A percentile compares a stretch with the other conserved stretches of the same genome.
phyloP scores from a whole-genome alignment of 768 basidiomycete genomes.

The Phanerochaete carnosa region DNA sequence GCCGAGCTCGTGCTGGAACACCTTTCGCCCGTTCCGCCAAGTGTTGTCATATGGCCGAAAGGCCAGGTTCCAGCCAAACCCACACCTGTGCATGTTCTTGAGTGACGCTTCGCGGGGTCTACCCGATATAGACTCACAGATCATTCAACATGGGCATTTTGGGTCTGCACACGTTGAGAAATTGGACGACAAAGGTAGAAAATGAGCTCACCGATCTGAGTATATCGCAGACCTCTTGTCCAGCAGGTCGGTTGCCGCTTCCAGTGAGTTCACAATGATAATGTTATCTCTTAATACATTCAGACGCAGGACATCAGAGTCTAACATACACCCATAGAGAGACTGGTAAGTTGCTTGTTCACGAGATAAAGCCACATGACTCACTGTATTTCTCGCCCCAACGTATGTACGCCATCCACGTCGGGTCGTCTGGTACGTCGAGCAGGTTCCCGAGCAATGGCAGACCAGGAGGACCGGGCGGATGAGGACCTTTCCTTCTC shows the following conservation, averaged over 20 bases:
- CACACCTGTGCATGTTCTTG: neutral
- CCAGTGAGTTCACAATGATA: constrained; percentile 29
- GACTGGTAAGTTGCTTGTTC: too few species aligned
- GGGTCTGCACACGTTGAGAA: neutral
- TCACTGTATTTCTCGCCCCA: neutral
- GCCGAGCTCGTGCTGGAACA: constrained; percentile 12
- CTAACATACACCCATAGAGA: too few species aligned
- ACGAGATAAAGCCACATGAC: neutral
- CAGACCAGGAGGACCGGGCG: constrained; percentile 19
- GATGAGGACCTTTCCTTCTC: neutral
- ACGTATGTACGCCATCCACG: neutral
- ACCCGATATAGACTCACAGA: neutral
- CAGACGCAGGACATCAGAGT: constrained; percentile 1
- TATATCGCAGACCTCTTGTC: constrained; percentile 31
- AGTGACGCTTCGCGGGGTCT: neutral
- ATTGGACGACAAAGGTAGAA: neutral
- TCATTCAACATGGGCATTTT: constrained; percentile 13
- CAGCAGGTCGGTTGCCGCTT: constrained; percentile 31
- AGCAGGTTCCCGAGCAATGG: neutral
- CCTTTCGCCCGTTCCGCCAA: constrained; percentile 8
- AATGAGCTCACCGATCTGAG: constrained; percentile 22
- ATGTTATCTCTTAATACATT: constrained; percentile 18
- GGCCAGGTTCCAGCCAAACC: constrained; percentile 10
- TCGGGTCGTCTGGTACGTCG: neutral
- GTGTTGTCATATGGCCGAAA: constrained; percentile 8